Evolutionary conservation across 768 basidiomycete species (phyloP), one percentile per base, ranked within the genome.

Genomic region (Trametes cingulata): DNA sequence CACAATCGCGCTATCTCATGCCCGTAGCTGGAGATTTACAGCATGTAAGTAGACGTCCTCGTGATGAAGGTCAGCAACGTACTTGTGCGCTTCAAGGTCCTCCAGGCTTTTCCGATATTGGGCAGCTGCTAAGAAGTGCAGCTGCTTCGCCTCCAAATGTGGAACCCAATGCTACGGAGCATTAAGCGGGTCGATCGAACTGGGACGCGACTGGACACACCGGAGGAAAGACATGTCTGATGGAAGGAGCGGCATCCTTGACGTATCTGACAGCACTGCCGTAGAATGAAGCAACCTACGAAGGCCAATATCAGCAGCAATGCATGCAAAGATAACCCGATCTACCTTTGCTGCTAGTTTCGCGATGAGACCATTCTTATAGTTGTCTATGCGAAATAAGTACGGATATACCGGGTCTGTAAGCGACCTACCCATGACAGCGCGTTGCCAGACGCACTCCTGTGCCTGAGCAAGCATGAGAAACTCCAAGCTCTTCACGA

Each of bases 381-480:
- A 86, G 66, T 84, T 83, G 69, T 82, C 85, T 85, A 66, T 14
- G 7, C 61, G 47, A 8, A 37, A 19, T 19, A 35, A 52, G 35
- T 10, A 10, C 54, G 12, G 36, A 56, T 41, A 49, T 8, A 5
- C 17, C n/a, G 17, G 35, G 14, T 15, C 14, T 41, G 42, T 29
- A 22, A 47, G 42, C 10, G 2, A 66, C 70, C 66, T 66, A 93
- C 94, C 91, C 59, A 91, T 74, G 69, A 89, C 87, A 15, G 95
- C 95, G 65, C 89, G 83, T 70, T 96, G 95, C 95, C 95, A 98
- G 41, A 87, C 93, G 69, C 93, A 96, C 75, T 99, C 97, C 66
- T 98, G 96, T 1, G 95, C 95, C 73, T 98, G 93, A 0, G 94
- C 94, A 5, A 95, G 80, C 85, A 93, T 88, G 56, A 98, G 80